Evolutionary conservation across 139 green algal species (phyloP).

Genomic region (Coccomyxa sp.): DNA sequence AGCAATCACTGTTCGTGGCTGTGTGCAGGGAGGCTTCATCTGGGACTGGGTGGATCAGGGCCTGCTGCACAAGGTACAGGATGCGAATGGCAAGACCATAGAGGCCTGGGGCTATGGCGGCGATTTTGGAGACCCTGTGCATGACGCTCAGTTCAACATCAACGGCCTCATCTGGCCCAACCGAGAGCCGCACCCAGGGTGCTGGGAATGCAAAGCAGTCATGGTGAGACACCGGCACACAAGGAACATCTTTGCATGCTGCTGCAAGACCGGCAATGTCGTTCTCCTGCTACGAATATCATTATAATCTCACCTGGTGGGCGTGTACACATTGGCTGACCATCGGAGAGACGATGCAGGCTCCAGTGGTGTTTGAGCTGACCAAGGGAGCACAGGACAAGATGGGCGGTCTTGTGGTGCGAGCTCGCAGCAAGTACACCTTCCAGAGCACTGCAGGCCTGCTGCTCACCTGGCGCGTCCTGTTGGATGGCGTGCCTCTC

Average conservation of each 20-base stretch:
- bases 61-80: constrained; percentile 31
- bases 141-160: constrained; percentile 93
- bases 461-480: constrained; percentile 47
- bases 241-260: background rate
- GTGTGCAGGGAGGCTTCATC: constrained; percentile 88
- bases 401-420: background rate
- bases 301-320: background rate
- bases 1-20: no score
- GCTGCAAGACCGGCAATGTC: no score
- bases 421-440: constrained; percentile 55
- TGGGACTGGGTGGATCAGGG: constrained; percentile 99
- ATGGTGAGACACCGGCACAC: constrained; percentile 17
- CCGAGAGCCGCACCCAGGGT: constrained; percentile 67
- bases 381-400: background rate
- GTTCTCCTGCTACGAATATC: background rate
- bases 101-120: constrained; percentile 88
- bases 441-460: constrained; percentile 42
- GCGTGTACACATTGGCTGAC: background rate
- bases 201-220: constrained; percentile 43
- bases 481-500: constrained; percentile 45
- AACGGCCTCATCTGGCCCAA: constrained; percentile 93
- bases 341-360: constrained; percentile 24
- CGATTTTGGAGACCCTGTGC: constrained; percentile 86
- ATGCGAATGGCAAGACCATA: constrained; percentile 12
- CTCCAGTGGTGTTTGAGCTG: constrained; percentile 45